Percentiles rank a stretch among this genome's conserved stretches.
Evolutionary conservation across 495 filamentous ascomycete species (phyloP).

Genomic region (Parmelia sp.): DNA sequence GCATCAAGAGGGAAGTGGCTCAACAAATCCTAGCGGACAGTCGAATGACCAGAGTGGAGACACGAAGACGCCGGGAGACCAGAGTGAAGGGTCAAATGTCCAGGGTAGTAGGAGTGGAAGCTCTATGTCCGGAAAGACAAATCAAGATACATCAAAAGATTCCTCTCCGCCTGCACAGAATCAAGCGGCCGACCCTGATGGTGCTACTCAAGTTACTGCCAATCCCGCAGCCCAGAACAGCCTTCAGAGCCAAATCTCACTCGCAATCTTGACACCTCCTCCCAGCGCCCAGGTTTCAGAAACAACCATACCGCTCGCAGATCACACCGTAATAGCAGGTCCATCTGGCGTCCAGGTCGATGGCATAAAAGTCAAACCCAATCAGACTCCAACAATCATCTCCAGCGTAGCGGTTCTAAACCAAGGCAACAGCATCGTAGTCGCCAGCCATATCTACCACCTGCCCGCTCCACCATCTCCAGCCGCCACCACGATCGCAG

Average conservation of each 20-base stretch:
- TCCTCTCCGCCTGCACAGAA: not conserved
- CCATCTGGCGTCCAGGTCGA: not conserved
- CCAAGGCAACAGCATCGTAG: conserved; percentile 2
- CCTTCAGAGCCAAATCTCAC: not conserved
- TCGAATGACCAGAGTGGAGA: not conserved
- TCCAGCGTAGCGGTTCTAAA: not conserved
- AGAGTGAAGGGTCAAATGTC: not conserved
- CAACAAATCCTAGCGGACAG: not conserved
- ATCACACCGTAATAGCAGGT: not conserved
- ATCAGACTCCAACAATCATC: not conserved
- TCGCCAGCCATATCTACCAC: conserved; percentile 1
- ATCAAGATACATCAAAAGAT: not conserved
- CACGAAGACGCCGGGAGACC: no score
- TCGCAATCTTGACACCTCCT: not conserved
- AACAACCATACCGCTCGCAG: not conserved
- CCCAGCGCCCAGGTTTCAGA: not conserved
- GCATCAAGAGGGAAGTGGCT: not conserved
- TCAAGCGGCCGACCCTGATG: not conserved
- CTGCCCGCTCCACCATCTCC: not conserved
- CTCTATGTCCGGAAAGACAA: not conserved
- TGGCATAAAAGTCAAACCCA: not conserved
- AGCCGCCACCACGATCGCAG: not conserved
- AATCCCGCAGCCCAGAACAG: not conserved
- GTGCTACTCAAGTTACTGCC: not conserved
- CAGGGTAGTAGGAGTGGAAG: not conserved